Evolutionary conservation across 2,329 filamentous ascomycete genomes (phyloP), one percentile per base, ranked within the genome.

Genomic region (Penicillium sumatraense): DNA sequence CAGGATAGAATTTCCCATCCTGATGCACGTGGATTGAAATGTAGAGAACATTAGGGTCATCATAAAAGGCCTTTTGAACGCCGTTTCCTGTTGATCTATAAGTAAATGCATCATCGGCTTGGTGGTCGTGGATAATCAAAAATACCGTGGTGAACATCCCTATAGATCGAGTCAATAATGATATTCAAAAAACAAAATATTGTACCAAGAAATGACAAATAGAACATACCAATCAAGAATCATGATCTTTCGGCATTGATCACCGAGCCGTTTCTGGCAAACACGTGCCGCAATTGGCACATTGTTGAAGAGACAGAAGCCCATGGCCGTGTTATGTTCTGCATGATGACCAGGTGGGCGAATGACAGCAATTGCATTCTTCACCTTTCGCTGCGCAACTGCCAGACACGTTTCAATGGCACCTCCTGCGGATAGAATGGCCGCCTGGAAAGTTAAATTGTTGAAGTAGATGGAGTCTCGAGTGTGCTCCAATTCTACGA

Each of bases 251-350:
- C 91, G 87, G 69, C 93, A 97, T 8, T 78, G 78, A 3, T 93
- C 85, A 1, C 90, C 90, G 63, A 90, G 95, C 56, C 92, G 87
- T 50, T 83, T 79, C 71, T 96, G 92, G 70, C 93, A 97, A 11
- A 93, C 89, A 56, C 86, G 89, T n/a, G 92, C 88, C 1, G 93
- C 93, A 55, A 99, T 89, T 18, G 91, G 92, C 3, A 98, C 95
- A 68, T 99, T 99, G 78, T 99, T 97, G 78, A 98, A 98, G 56
- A 98, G 85, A 72, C 95, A 99, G 70, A 99, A 99, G 0, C 95
- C 95, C 83, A 96, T 95, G 1, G 93, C 85, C 31, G 87, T 81
- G 66, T 95, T 84, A 54, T 86, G 87, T 71, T 99, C 95, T 1
- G 95, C 95, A 73, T 99, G 95, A 68, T 99, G 95, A 0, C 95